Percentiles rank a stretch among this genome's conserved stretches.
These are phyloP conservation scores for Stephania japonica DNA, from an alignment of 164 flowering plant species.

Conservation along the genomic window DNA sequence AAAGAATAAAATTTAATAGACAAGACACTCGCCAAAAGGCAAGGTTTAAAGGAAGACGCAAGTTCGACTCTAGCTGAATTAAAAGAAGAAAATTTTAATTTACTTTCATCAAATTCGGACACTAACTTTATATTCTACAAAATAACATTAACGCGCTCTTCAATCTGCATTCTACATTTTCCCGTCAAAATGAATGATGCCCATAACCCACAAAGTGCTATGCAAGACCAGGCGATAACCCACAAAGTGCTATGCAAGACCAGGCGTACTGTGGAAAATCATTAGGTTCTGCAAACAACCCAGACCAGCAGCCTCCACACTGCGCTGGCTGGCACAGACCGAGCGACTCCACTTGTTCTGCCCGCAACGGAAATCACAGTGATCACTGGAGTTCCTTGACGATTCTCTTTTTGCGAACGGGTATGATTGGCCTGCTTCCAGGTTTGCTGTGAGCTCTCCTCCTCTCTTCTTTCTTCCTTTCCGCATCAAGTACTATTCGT, in stretches of 20 bases:
- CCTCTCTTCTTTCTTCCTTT: slow-evolving; percentile 62
- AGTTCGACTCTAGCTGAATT: too few species aligned
- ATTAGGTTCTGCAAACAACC: background rate
- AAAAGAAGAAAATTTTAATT: background rate
- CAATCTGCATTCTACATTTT: too few species aligned
- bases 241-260: too few species aligned
- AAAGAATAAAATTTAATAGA: too few species aligned
- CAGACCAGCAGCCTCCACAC: background rate
- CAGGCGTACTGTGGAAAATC: background rate
- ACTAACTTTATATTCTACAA: background rate
- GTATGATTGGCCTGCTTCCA: slow-evolving; percentile 39
- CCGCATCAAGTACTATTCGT: slow-evolving; percentile 50
- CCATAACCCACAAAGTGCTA: background rate
- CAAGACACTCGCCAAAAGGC: too few species aligned
- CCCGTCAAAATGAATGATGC: too few species aligned
- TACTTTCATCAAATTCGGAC: background rate
- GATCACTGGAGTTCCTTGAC: slow-evolving; percentile 56
- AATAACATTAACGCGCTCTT: background rate
- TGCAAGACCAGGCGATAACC: background rate
- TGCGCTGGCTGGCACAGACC: background rate
- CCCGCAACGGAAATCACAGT: background rate
- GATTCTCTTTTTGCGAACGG: slow-evolving; percentile 60
- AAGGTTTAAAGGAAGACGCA: too few species aligned
- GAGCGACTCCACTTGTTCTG: background rate
- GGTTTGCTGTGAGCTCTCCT: slow-evolving; percentile 86